These are phyloP conservation scores for Chalciporus chontae DNA, from an alignment of 768 basidiomycete genomes.

Conservation along the genomic window DNA sequence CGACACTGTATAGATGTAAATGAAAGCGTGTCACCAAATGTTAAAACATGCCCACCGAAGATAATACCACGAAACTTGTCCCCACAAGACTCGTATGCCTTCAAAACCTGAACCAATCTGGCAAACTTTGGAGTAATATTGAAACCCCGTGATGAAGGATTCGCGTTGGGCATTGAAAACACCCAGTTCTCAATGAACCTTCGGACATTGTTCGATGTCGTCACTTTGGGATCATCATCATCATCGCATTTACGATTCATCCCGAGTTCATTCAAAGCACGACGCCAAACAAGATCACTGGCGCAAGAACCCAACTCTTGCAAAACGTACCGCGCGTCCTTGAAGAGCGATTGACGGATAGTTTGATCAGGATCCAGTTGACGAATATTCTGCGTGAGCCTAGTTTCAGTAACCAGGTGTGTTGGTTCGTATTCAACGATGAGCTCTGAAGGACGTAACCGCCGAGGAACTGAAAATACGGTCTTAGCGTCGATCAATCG, in stretches of 20 bases:
- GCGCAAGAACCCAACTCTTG: constrained; percentile 65
- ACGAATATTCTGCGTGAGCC: constrained; percentile 46
- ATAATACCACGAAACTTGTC: constrained; percentile 64
- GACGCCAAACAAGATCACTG: constrained; percentile 67
- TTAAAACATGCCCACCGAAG: constrained; percentile 46
- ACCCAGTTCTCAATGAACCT: constrained; percentile 56
- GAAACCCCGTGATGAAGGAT: constrained; percentile 51
- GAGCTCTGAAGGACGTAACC: constrained; percentile 44
- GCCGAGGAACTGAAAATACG: constrained; percentile 33
- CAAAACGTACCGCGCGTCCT: constrained; percentile 43
- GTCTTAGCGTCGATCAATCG: constrained; percentile 37
- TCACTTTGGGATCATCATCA: constrained; percentile 27
- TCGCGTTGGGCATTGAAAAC: constrained; percentile 61
- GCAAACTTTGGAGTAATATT: constrained; percentile 71
- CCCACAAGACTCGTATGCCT: constrained; percentile 49
- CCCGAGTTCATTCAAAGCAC: constrained; percentile 39
- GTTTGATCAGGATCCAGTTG: constrained; percentile 39
- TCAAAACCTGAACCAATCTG: constrained; percentile 56
- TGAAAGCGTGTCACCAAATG: constrained; percentile 45
- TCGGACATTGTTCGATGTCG: constrained; percentile 25
- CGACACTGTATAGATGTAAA: constrained; percentile 42
- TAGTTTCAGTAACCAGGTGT: constrained; percentile 33
- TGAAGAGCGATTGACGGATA: constrained; percentile 42
- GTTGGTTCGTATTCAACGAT: constrained; percentile 52
- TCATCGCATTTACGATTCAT: constrained; percentile 34